A percentile compares a stretch with the other conserved stretches of the same genome.
phyloP scores from a whole-genome alignment of 441 rosid genomes.

The Populus hybrid region DNA sequence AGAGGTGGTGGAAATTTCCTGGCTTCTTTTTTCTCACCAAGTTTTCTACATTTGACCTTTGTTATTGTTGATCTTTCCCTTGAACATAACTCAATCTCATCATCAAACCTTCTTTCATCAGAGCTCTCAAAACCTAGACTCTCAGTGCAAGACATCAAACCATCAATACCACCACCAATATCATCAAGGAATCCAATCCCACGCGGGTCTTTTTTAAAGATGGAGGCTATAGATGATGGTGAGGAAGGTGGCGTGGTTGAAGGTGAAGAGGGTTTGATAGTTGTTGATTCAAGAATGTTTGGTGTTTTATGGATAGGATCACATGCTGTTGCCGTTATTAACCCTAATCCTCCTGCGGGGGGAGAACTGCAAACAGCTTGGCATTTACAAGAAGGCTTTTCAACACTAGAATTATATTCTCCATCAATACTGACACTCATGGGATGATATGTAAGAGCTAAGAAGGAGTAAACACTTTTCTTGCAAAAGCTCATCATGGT shows the following conservation, averaged over 20 bases:
- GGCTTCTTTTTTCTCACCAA: slow-evolving; percentile 19
- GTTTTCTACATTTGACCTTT: slow-evolving; percentile 19
- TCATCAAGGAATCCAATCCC: slow-evolving; percentile 46
- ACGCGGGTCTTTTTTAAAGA: slow-evolving; percentile 32
- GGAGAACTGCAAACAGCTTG: not conserved
- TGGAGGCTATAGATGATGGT: not conserved
- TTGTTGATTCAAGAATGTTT: slow-evolving; percentile 30
- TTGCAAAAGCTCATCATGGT: slow-evolving; percentile 52
- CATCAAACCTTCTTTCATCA: slow-evolving; percentile 46
- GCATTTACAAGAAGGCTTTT: slow-evolving; percentile 13
- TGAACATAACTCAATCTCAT: slow-evolving; percentile 17
- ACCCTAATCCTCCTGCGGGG: slow-evolving; percentile 28
- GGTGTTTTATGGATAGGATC: slow-evolving; percentile 23
- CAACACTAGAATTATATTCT: not conserved
- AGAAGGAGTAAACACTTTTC: slow-evolving; percentile 48
- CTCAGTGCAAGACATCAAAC: slow-evolving; percentile 77
- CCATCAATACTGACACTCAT: not conserved
- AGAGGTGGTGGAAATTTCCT: slow-evolving; percentile 61
- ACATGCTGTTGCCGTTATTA: slow-evolving; percentile 23
- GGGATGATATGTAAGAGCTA: slow-evolving; percentile 11
- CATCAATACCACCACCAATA: slow-evolving; percentile 49
- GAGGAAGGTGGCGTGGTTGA: not conserved
- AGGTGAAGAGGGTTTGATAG: slow-evolving; percentile 5
- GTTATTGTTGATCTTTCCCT: not conserved
- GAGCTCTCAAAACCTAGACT: slow-evolving; percentile 85